Evolutionary conservation across 2,329 filamentous ascomycete species (phyloP).

Genomic region (Colletotrichum musae): DNA sequence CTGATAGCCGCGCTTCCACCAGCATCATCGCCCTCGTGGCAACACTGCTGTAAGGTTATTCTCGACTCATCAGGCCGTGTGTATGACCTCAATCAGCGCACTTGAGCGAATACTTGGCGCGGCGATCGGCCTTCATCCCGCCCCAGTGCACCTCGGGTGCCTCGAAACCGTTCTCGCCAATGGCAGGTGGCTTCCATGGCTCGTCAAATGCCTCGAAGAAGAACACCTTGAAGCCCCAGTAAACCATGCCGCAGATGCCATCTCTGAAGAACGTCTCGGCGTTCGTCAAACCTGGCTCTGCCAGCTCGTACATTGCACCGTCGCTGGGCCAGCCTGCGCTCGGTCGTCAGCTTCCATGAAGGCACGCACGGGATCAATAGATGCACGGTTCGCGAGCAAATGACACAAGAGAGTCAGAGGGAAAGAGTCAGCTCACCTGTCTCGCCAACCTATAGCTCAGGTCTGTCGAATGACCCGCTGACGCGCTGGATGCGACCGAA

Average conservation of each 20-base stretch:
- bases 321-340: conserved; percentile 70
- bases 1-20: background rate
- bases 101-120: conserved; percentile 64
- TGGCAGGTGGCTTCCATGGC: conserved; percentile 76
- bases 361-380: background rate
- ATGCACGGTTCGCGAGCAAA: background rate
- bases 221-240: conserved; percentile 78
- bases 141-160: conserved; percentile 80
- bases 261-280: conserved; percentile 73
- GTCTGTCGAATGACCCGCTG: conserved; percentile 63
- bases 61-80: background rate
- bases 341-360: conserved; percentile 19
- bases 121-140: conserved; percentile 72
- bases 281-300: conserved; percentile 71
- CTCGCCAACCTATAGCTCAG: conserved; percentile 79
- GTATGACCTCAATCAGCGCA: conserved; percentile 39
- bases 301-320: conserved; percentile 73
- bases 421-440: conserved; percentile 53
- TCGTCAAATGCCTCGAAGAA: conserved; percentile 83
- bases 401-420: background rate
- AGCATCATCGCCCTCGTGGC: background rate
- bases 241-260: conserved; percentile 74
- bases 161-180: conserved; percentile 73
- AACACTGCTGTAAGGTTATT: background rate
- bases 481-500: conserved; percentile 73